Conservation (phyloP, 1,139 yeast species). For the Casaregolazyma suthepensis region DNA sequence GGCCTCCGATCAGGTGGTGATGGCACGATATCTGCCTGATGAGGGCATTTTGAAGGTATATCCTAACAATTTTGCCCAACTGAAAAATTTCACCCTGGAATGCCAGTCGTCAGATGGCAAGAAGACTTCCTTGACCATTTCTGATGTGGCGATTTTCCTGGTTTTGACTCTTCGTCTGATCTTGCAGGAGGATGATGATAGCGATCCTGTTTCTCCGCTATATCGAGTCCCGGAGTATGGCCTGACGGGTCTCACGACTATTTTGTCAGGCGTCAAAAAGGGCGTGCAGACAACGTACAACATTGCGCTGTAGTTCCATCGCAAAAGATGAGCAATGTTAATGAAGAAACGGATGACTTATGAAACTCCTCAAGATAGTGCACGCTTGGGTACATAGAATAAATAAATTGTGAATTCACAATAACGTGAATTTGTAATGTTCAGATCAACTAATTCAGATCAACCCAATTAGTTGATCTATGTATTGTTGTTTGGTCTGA, state of each 20-base stretch:
- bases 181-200: not conserved
- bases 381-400: not conserved
- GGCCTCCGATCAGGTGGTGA: not conserved
- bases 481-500: conserved; percentile 3
- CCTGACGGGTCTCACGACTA: not conserved
- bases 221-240: not conserved
- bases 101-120: not conserved
- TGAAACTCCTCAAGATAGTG: not conserved
- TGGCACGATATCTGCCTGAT: conserved; percentile 1
- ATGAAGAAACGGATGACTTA: not conserved
- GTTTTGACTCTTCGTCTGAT: not conserved
- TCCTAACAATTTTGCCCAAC: conserved; percentile 1
- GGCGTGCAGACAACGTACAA: not conserved
- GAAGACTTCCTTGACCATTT: not conserved
- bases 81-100: not conserved
- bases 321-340: too few species aligned
- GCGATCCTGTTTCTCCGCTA: not conserved
- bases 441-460: not conserved
- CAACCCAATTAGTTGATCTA: conserved; percentile 2
- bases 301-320: not conserved
- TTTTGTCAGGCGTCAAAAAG: not conserved
- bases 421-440: too few species aligned
- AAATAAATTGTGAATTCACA: not conserved
- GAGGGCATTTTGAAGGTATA: not conserved
- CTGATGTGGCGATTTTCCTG: not conserved